Evolutionary conservation across 208 protist species (phyloP), one percentile per base, ranked within the genome.

Genomic region (Wallacemonas sp.): DNA sequence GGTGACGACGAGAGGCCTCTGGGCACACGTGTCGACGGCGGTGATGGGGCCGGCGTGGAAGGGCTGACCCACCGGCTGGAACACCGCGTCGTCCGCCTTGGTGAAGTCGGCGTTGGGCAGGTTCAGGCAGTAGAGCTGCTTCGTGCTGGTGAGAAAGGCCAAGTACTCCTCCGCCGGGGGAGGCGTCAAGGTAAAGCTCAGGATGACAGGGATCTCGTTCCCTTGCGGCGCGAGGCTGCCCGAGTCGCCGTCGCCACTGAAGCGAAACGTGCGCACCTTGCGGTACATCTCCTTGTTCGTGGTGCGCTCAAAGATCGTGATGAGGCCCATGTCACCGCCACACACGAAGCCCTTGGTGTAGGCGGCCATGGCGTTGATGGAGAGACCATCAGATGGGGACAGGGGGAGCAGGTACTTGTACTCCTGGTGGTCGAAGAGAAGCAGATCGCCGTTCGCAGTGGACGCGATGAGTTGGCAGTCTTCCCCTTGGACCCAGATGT

Each of bases 271-370:
- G 64, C 94, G 89, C 41, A 95, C 94, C 83, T 95, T 97, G 57
- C 84, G 87, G 72, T 97, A 98, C 83, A 98, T 84, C 61, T 97
- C 88, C 66, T 94, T 96, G 66, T 85, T 96, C 65, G 97, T 90
- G 19, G 83, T 88, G 17, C 83, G 78, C 76, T 98, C 96, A 74
- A 96, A 98, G 30, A 98, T 91, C 29, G 81, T 88, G 62, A 98
- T 88, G 41, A 96, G 70, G n/a, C 97, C 96, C 78, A 95, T 92
- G 62, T 98, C 95, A 14, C 93, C 87, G 4, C 93, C 96, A 57
- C 93, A 98, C 23, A 98, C 90, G 65, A 99, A 98, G 19, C 97
- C 97, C 62, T 98, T 98, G 27, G 75, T 88, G 76, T 95, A 96
- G n/a, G 78, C 63, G 38, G 86, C 74, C 24, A 98, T 72, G 2